Percentiles rank a stretch among this genome's conserved stretches.
Conservation (phyloP, 2,329 filamentous ascomycete species). For the Dothistroma septosporum region DNA sequence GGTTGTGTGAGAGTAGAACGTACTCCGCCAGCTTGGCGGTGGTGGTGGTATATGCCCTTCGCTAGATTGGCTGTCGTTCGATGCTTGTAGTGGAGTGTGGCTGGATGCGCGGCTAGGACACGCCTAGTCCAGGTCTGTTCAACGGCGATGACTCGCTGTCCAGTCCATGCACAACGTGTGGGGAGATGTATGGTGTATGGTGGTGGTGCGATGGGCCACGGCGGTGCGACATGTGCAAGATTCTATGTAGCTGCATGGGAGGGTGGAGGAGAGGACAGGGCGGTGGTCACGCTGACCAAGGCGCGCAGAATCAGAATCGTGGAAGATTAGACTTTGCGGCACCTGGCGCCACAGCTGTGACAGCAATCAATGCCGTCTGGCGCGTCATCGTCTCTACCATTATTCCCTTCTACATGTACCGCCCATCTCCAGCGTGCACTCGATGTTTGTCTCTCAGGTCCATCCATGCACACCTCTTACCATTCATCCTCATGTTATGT, state of each 20-base stretch:
- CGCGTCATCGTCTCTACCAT: no score
- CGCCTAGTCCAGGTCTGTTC: not conserved
- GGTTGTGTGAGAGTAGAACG: not conserved
- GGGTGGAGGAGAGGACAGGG: not conserved
- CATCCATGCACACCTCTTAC: not conserved
- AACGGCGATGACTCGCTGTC: not conserved
- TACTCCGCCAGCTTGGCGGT: constrained; percentile 19
- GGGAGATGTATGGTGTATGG: not conserved
- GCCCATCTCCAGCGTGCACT: no score
- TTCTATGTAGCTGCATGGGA: not conserved
- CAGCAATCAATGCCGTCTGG: no score
- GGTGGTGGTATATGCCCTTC: not conserved
- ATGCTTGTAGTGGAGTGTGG: not conserved
- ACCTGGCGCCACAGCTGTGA: no score
- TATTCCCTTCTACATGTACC: no score
- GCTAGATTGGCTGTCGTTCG: not conserved
- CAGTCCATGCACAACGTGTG: not conserved
- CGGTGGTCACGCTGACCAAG: not conserved
- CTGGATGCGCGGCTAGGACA: not conserved
- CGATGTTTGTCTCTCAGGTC: no score
- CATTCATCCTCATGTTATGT: not conserved
- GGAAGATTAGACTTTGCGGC: no score
- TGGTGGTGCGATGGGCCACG: not conserved
- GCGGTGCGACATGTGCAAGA: not conserved
- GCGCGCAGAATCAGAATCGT: no score